Evolutionary conservation across 176 grass and related monocot species (phyloP).

Genomic region (Avena sativa): DNA sequence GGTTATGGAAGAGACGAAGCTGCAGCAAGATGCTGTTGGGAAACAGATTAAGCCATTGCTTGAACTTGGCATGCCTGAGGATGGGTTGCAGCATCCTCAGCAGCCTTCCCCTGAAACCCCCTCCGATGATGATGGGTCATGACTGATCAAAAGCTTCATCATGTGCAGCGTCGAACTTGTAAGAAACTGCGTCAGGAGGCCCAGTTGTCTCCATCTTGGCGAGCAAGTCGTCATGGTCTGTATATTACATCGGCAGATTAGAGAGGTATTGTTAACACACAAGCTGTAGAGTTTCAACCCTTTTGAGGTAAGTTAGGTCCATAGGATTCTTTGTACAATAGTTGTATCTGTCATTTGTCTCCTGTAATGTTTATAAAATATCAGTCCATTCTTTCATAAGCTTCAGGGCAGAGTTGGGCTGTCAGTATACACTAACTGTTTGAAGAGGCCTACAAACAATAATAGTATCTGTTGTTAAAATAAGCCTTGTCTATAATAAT

Average conservation of each 20-base stretch:
- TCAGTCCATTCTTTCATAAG: conserved; percentile 82
- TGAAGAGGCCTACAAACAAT: conserved; percentile 38
- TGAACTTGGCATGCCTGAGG: conserved; percentile 56
- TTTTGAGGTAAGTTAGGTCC: conserved; percentile 42
- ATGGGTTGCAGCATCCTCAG: conserved; percentile 46
- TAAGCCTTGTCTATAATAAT: conserved; percentile 39
- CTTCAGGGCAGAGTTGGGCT: conserved; percentile 44
- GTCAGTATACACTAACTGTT: conserved; percentile 51
- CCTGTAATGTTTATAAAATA: conserved; percentile 67
- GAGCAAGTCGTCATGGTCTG: conserved; percentile 23
- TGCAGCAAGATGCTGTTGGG: conserved; percentile 59
- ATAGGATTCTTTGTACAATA: conserved; percentile 95
- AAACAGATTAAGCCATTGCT: conserved; percentile 67
- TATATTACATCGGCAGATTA: conserved; percentile 56
- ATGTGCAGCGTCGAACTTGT: conserved; percentile 38
- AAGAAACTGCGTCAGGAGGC: conserved; percentile 7
- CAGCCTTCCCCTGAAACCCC: conserved; percentile 26
- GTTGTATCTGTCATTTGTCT: conserved; percentile 48
- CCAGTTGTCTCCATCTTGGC: conserved; percentile 11
- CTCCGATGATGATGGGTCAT: conserved; percentile 45
- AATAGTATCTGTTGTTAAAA: conserved; percentile 33
- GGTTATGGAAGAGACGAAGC: conserved; percentile 73
- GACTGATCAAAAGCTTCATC: conserved; percentile 25
- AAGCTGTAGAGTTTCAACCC: conserved; percentile 60
- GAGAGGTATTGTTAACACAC: conserved; percentile 47